phyloP scores from a whole-genome alignment of 768 basidiomycete genomes.

The Auriculariales sp. region DNA sequence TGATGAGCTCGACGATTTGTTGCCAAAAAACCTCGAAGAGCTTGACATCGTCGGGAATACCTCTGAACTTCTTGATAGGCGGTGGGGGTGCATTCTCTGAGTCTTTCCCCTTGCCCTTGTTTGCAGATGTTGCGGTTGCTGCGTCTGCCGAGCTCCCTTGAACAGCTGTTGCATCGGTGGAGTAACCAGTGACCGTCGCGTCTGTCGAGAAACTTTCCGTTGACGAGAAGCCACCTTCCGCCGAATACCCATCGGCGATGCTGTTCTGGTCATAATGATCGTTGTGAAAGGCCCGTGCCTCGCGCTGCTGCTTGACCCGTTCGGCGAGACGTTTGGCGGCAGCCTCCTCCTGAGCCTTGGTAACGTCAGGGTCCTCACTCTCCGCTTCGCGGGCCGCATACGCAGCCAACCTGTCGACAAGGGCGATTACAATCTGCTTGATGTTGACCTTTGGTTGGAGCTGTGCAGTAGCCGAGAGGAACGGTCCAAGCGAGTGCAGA shows the following conservation, averaged over 20 bases:
- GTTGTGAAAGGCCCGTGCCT: constrained; percentile 24
- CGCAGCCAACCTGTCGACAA: constrained; percentile 90
- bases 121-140: too few relatives aligned
- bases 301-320: constrained; percentile 64
- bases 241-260: constrained; percentile 15
- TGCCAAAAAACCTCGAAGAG: constrained; percentile 99
- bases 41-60: constrained; percentile 87
- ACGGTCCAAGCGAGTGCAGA: constrained; percentile 86
- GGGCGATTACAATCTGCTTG: constrained; percentile 93
- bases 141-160: too few relatives aligned
- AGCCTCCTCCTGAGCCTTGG: constrained; percentile 84
- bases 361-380: constrained; percentile 89
- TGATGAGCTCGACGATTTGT: constrained; percentile 94
- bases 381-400: constrained; percentile 97
- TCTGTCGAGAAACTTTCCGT: neutral
- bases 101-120: constrained; percentile 52
- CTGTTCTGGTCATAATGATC: constrained; percentile 19
- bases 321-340: constrained; percentile 80
- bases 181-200: neutral
- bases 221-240: constrained; percentile 12
- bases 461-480: constrained; percentile 90
- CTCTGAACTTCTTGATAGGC: constrained; percentile 72
- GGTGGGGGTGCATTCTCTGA: constrained; percentile 8
- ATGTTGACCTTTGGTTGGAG: constrained; percentile 98
- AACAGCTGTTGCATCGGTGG: too few relatives aligned